phyloP scores from a whole-genome alignment of 2,329 filamentous ascomycete species.

The Thelonectria blattea region DNA sequence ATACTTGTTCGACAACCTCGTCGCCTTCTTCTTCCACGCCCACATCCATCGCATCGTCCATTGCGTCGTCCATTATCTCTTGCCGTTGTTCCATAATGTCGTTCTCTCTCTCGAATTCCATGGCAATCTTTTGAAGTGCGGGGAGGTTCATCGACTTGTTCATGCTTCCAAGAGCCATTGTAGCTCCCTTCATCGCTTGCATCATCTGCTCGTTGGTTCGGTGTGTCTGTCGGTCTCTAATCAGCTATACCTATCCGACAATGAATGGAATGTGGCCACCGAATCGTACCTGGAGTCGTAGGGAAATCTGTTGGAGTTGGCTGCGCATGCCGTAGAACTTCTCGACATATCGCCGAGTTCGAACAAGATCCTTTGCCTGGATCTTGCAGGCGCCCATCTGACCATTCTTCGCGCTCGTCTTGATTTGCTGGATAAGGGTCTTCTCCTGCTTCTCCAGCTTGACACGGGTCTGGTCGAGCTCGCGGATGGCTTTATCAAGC shows the following conservation, averaged over 20 bases:
- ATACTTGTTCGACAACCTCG: slow-evolving; percentile 93
- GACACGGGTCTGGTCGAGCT: slow-evolving; percentile 90
- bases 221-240: slow-evolving; percentile 70
- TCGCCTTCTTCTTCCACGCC: slow-evolving; percentile 93
- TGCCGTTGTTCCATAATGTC: slow-evolving; percentile 99
- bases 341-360: slow-evolving; percentile 91
- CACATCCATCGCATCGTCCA: slow-evolving; percentile 94
- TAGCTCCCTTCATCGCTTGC: slow-evolving; percentile 99
- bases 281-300: slow-evolving; percentile 81
- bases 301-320: slow-evolving; percentile 92
- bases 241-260: slow-evolving; percentile 21
- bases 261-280: not conserved
- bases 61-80: slow-evolving; percentile 99
- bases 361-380: slow-evolving; percentile 94
- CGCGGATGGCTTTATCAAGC: slow-evolving; percentile 95
- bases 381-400: slow-evolving; percentile 99
- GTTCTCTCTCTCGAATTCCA: slow-evolving; percentile 99
- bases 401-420: slow-evolving; percentile 96
- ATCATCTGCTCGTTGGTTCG: slow-evolving; percentile 99
- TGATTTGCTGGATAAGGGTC: slow-evolving; percentile 94
- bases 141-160: slow-evolving; percentile 98
- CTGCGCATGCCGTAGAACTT: slow-evolving; percentile 99
- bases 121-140: slow-evolving; percentile 91
- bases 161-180: slow-evolving; percentile 92
- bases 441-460: slow-evolving; percentile 99